Evolutionary conservation across 2,329 filamentous ascomycete species (phyloP), one percentile per base, ranked within the genome.

Genomic region (Curvularia lunata): DNA sequence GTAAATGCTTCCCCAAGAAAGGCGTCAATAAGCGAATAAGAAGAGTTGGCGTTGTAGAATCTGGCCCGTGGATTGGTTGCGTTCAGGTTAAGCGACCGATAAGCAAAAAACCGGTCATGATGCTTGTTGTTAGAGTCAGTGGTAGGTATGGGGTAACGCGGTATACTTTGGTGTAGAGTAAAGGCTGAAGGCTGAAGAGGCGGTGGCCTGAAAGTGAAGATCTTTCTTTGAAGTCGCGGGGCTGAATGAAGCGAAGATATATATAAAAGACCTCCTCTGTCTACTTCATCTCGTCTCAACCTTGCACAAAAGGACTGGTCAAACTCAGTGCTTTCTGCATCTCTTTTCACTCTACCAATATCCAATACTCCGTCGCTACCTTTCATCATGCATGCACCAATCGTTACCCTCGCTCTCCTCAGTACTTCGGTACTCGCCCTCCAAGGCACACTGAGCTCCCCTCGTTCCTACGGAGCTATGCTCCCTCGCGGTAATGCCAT

Each of bases 351-450:
- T 38, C 19, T 10, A 38, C 13, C 27, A 10, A 43, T 25, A 10
- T 21, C 16, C 12, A 34, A 12, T 5, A 5, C 4, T 37, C 34
- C 16, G 13, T 37, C 34, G 34, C 13, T 18, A 37, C 34, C 34
- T 37, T 37, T n/a, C 30, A 38, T 25, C 12, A 43, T 37, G 30
- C 30, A 28, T 16, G 21, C 28, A 12, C 6, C 27, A 18, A 5
- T 52, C 40, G 6, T 50, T 30, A 52, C 40, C 40, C 19, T 52
- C 16, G 41, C 28, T 9, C 21, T 43, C 16, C 40, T 52, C 9
- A 37, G 18, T 12, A 27, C 41, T 21, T 38, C 49, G 5, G 41
- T 21, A 8, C 28, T 43, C 12, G 49, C 40, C n/a, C 23, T 25
- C 4, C 49, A 43, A 13, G 28, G 19, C 40, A 7, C n/a, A 12